Evolutionary conservation across 2,329 filamentous ascomycete genomes (phyloP).

Genomic region (Alternaria sp.): DNA sequence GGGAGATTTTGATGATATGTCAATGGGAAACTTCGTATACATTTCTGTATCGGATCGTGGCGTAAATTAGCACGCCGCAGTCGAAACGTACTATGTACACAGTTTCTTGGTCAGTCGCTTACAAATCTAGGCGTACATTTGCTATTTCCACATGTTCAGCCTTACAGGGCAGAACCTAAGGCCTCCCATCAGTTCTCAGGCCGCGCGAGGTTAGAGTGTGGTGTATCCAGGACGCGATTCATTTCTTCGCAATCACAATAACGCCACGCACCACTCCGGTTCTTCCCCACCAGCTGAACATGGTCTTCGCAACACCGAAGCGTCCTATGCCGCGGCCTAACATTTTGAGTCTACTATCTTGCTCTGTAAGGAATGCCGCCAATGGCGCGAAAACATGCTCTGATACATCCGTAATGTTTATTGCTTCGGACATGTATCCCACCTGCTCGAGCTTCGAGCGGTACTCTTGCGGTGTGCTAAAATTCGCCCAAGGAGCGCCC

Average conservation of each 20-base stretch:
- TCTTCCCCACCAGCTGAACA: conserved; percentile 57
- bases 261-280: conserved; percentile 52
- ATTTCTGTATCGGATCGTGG: neutral
- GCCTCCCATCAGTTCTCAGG: neutral
- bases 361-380: conserved; percentile 55
- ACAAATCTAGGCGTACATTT: neutral
- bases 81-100: neutral
- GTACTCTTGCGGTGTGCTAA: conserved; percentile 60
- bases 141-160: conserved; percentile 2
- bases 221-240: neutral
- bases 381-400: conserved; percentile 63
- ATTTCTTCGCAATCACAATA: conserved; percentile 51
- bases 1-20: neutral
- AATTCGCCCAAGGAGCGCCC: conserved; percentile 60
- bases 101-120: neutral
- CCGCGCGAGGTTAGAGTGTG: neutral
- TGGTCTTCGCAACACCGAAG: conserved; percentile 43
- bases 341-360: conserved; percentile 45
- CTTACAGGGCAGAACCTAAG: neutral
- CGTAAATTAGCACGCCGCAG: neutral
- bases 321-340: conserved; percentile 53
- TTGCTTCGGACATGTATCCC: conserved; percentile 57
- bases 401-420: conserved; percentile 62
- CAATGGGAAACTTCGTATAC: neutral
- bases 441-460: conserved; percentile 55